Conservation (phyloP, 441 rosid species). For the Oxalis stricta region DNA sequence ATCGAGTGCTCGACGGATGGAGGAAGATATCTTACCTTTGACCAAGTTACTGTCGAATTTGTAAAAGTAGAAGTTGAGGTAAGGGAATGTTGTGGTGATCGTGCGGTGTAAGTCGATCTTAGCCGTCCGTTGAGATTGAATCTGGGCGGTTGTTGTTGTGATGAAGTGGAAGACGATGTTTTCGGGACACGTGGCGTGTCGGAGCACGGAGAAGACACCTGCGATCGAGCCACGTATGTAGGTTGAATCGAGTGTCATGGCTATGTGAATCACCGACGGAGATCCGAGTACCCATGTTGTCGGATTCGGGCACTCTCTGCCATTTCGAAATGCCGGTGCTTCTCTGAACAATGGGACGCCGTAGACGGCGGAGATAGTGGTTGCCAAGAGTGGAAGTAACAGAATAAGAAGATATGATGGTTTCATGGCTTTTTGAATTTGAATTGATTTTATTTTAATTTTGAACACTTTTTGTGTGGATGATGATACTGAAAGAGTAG, state of each 20-base stretch:
- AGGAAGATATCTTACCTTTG: constrained; percentile 34
- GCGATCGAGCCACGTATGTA: constrained; percentile 59
- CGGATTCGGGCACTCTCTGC: constrained; percentile 35
- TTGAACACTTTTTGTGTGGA: too few relatives aligned
- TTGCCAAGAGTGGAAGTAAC: neutral
- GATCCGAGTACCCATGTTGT: constrained; percentile 17
- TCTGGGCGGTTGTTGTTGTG: constrained; percentile 19
- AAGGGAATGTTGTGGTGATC: constrained; percentile 37
- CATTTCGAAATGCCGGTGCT: constrained; percentile 78
- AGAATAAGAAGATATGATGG: neutral
- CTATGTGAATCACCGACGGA: constrained; percentile 32
- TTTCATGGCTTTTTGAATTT: neutral
- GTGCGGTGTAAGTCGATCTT: neutral
- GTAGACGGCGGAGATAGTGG: neutral
- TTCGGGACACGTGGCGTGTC: constrained; percentile 59
- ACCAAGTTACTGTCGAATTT: constrained; percentile 39
- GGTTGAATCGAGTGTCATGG: constrained; percentile 56
- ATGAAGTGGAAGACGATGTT: constrained; percentile 64
- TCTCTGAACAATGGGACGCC: constrained; percentile 44
- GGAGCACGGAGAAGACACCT: constrained; percentile 48
- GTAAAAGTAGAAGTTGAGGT: constrained; percentile 34
- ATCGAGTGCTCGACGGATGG: constrained; percentile 51
- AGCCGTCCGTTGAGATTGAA: constrained; percentile 12
- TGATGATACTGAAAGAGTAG: too few relatives aligned
- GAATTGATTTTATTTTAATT: too few relatives aligned